Base-by-base conservation (phyloP, 768 basidiomycete species). In the Cyathus striatus region DNA sequence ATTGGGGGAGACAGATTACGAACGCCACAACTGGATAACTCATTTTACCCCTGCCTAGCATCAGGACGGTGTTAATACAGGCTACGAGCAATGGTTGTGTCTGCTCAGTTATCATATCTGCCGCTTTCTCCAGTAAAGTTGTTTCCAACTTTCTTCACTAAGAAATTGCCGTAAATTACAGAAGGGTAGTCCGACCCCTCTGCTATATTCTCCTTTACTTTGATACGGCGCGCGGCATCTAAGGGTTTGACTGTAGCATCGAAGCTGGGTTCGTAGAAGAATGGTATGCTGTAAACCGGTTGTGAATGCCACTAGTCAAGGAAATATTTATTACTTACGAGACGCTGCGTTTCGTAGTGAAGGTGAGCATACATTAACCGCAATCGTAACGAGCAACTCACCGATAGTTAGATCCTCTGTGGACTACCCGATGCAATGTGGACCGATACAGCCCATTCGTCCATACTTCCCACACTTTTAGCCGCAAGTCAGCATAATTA, bases 261-360 rank as follows among this genome's bases (percentile, higher is more conserved):
- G 53, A 90, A 91, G 44, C 88, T 90, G 0, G 93, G 92, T 60
- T 95, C 93, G 49, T 88, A 95, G 72, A 96, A 96, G 66, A 95
- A 95, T 0, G 93, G 93, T 16, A 94, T 74, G 6, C 88, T 90
- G 44, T 5, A 0, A 10, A 22, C n/a, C n/a, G n/a, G n/a, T n/a
- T n/a, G n/a, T n/a, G n/a, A n/a, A n/a, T n/a, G n/a, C n/a, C n/a
- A n/a, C n/a, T n/a, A n/a, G n/a, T n/a, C n/a, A n/a, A n/a, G n/a
- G n/a, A n/a, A n/a, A 21, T 39, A 35, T 21, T 6, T 12, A 38
- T 21, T 20, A 65, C 87, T 50, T 62, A 90, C 81, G 89, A 91
- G 30, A 93, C 76, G 6, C 86, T 88, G 54, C 32, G 27, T 20
- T 46, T 36, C 7, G 13, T 5, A 33, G 36, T 43, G n/a, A n/a